Evolutionary conservation across 192 early-diverging fungal genomes (phyloP).

Genomic region (Kappamyces sp.): DNA sequence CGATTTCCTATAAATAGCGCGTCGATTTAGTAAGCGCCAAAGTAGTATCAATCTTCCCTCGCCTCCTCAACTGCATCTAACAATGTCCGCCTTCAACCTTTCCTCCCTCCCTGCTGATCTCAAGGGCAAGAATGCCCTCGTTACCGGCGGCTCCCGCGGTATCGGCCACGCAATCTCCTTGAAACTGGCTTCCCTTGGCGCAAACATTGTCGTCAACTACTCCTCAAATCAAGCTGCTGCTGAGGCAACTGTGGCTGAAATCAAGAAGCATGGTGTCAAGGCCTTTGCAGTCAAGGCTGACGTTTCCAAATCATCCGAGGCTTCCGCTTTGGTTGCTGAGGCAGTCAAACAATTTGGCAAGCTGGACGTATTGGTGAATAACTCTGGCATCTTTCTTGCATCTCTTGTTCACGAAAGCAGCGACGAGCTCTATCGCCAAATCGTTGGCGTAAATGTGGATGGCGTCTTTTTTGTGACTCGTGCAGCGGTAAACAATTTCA

Average conservation of each 20-base stretch:
- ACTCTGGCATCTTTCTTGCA: constrained; percentile 31
- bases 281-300: constrained; percentile 39
- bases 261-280: neutral
- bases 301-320: constrained; percentile 16
- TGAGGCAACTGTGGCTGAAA: constrained; percentile 4
- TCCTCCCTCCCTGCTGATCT: constrained; percentile 4
- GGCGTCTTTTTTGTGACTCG: neutral
- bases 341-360: constrained; percentile 30
- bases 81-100: neutral
- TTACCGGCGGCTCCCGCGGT: constrained; percentile 29
- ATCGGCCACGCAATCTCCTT: constrained; percentile 31
- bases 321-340: constrained; percentile 21
- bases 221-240: constrained; percentile 11
- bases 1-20: no score
- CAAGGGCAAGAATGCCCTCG: constrained; percentile 22
- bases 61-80: no score
- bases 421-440: neutral
- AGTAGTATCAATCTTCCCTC: no score
- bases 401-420: neutral
- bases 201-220: constrained; percentile 32
- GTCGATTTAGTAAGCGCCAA: no score
- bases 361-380: constrained; percentile 41
- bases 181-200: constrained; percentile 20
- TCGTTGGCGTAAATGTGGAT: neutral
- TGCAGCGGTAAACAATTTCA: constrained; percentile 7